Evolutionary conservation across 352 stramenopile genomes (phyloP), one percentile per base, ranked within the genome.

Genomic region (Achlya hypogyna): DNA sequence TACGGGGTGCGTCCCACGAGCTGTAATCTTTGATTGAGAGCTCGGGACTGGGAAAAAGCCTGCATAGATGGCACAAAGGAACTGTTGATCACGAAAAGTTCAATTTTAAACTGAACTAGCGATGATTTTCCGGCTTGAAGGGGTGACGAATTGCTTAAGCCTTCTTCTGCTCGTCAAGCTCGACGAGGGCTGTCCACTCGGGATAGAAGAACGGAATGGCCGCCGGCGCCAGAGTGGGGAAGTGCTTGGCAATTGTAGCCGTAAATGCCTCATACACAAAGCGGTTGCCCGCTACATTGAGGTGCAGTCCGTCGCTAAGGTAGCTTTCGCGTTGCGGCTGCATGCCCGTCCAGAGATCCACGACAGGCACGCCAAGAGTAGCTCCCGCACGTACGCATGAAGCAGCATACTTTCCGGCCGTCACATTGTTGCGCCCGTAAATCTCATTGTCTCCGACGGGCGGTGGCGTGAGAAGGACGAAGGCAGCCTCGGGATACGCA

Each of bases 231-330:
- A 63, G 29, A 12, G 43, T n/a, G 4, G 54, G 54, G 18, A 22
- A 51, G 6, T 20, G 40, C n/a, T 5, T 16, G 18, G 34, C 40
- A 42, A 63, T 63, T 20, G 20, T 12, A 16, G 22, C 22, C 4
- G 54, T 63, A 8, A 63, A 27, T 8, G 54, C 31, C 9, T 49
- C 8, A 35, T 63, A 63, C 20, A 63, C 54, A 4, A 29, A 22
- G 5, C 43, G 6, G 40, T 63, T 63, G 54, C 54, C 54, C 25
- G 49, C 51, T 32, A 35, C 54, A 29, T 51, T 63, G 18, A 63
- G 35, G 28, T 63, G 54, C n/a, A 63, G 40, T 51, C 54, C 54
- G 25, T 63, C 54, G 32, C 6, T 22, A 6, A 63, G 45, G 54
- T 51, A 63, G 34, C 34, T 42, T 14, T 42, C 34, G 34, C 34